Evolutionary conservation across 495 filamentous ascomycete species (phyloP), one percentile per base, ranked within the genome.

Genomic region (Saxophila tyrrhenica): DNA sequence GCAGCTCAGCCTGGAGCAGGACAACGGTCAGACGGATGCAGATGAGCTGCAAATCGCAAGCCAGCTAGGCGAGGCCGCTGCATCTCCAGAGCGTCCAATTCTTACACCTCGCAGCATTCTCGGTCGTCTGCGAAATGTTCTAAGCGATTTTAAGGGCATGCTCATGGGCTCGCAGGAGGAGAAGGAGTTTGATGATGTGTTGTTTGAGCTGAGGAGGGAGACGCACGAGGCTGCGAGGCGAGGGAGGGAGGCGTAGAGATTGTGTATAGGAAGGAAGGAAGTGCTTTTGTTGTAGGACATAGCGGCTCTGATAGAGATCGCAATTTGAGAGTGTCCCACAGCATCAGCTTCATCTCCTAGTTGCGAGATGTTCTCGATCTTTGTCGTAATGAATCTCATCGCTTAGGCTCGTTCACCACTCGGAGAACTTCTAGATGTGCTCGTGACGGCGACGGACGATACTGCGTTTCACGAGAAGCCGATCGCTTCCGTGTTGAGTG

Each of bases 121-220:
- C 7, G 60, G 35, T 2, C 43, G 53, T 38, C 50, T 68, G 47
- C 53, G 42, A 32, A 54, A 52, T n/a, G 51, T 65, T 1, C n/a
- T 64, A 10, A 38, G 52, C 13, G 62, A 63, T 48, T 58, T 58
- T 23, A 55, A 41, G 35, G 53, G 60, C 24, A 38, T 65, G 54
- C 50, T 67, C 41, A 48, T 70, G 32, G 62, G 64, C 1, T 25
- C 50, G 8, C 58, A 62, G 39, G 66, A 70, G 45, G 65, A 66
- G 56, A 29, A 65, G 45, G 63, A 67, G 54, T 42, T 65, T 51
- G 65, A 70, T 48, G 68, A 70, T 49, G 52, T 65, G 23, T 42
- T 67, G 43, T 66, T 66, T 49, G 63, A 69, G 29, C 25, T 69
- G 11, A 59, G 63, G 55, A 55, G 45, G 29, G 56, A 58, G 39